Evolutionary conservation across 2,329 filamentous ascomycete genomes (phyloP).

Genomic region (Pseudofabraea citricarpa): DNA sequence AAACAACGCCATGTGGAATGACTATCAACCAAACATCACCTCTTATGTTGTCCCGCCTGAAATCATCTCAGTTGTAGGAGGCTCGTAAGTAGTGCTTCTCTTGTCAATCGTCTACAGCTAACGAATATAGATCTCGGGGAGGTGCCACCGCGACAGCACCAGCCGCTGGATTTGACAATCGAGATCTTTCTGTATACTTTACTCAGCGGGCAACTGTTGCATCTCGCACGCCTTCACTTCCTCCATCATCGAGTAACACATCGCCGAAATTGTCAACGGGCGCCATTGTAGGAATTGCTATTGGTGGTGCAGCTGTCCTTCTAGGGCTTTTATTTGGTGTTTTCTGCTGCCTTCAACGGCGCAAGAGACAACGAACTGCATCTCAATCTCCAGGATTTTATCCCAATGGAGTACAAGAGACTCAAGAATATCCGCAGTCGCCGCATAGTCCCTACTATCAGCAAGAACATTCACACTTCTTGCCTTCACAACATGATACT

Average conservation of each 20-base stretch:
- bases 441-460: not conserved
- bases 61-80: slow-evolving; percentile 46
- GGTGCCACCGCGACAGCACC: slow-evolving; percentile 49
- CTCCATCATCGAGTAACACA: slow-evolving; percentile 19
- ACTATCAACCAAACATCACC: slow-evolving; percentile 44
- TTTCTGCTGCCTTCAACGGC: slow-evolving; percentile 28
- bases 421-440: not conserved
- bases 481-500: not conserved
- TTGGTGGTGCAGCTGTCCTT: slow-evolving; percentile 31
- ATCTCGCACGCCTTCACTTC: slow-evolving; percentile 45
- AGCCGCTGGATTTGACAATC: slow-evolving; percentile 40
- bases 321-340: slow-evolving; percentile 23
- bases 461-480: not conserved
- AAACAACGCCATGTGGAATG: slow-evolving; percentile 43
- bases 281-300: slow-evolving; percentile 39
- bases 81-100: slow-evolving; percentile 23
- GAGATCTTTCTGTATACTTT: slow-evolving; percentile 50
- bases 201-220: slow-evolving; percentile 41
- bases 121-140: slow-evolving; percentile 35
- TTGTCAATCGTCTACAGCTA: not conserved
- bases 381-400: not conserved
- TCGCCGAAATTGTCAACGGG: slow-evolving; percentile 28
- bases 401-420: not conserved
- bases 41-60: slow-evolving; percentile 49
- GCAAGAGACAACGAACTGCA: not conserved